Evolutionary conservation across 2,329 filamentous ascomycete genomes (phyloP), one percentile per base, ranked within the genome.

Genomic region (Neurospora sp.): DNA sequence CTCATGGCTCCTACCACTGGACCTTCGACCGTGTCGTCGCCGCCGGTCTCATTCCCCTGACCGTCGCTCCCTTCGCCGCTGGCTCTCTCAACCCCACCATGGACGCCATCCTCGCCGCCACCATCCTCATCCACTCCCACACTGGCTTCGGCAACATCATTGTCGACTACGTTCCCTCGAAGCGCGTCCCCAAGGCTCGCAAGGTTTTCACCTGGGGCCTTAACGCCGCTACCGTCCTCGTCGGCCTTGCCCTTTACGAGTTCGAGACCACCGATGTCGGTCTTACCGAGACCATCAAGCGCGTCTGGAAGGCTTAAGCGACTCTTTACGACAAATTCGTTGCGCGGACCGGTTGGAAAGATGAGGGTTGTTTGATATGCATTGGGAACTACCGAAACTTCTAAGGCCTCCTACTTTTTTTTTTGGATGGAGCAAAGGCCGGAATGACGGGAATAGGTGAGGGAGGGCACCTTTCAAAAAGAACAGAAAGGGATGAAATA

Each of bases 201-300:
- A 89, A 87, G 78, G 69, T 84, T n/a, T 85, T 89, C 79, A 88
- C 87, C 80, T 98, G 93, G 93, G 83, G 85, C 43, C 87, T 98
- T 73, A 93, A 94, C 77, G 82, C 85, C 66, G 89, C 88, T 71
- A 97, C 96, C 11, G 84, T 95, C 70, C 83, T 92, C 68, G 92
- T 94, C 73, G 93, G 92, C 67, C 86, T 97, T 74, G 94, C 94
- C 70, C 86, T 98, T 77, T 99, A 99, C 83, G 95, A 98, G 82
- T 98, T 98, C 77, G 96, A 99, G 89, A 99, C 96, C 39, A 98
- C 97, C 79, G 96, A 99, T 76, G 93, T 99, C 68, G 96, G 96
- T 74, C 81, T 99, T 71, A 97, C 93, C 8, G 95, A 97, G 86
- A 91, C 90, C 39, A 86, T 97, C 74, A 93, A 91, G 86, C 88